Conservation (phyloP, 2,329 filamentous ascomycete species). For the Geosmithia morbida region DNA sequence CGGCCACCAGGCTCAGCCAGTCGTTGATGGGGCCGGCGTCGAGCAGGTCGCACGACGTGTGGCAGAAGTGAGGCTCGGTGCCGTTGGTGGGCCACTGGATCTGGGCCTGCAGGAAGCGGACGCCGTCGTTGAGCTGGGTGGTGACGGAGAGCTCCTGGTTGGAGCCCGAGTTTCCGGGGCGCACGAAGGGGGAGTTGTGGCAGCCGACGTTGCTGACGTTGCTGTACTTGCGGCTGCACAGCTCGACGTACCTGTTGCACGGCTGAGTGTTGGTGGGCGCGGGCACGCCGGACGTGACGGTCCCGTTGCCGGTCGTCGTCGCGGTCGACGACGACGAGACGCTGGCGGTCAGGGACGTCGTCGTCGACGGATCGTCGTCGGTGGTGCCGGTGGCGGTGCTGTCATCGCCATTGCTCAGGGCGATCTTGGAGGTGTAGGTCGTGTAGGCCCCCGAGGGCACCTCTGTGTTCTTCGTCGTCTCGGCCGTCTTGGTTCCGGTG, state of each 20-base stretch:
- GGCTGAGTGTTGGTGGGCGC: conserved; percentile 56
- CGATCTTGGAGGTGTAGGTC: conserved; percentile 26
- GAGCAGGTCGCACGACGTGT: conserved; percentile 69
- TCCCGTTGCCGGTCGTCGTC: conserved; percentile 23
- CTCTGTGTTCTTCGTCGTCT: conserved; percentile 19
- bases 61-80: conserved; percentile 58
- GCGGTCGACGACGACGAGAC: conserved; percentile 3
- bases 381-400: conserved; percentile 10
- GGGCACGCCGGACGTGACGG: conserved; percentile 13
- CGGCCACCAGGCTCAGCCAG: conserved; percentile 53
- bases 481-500: conserved; percentile 20
- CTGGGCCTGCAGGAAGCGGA: conserved; percentile 49
- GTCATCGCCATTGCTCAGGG: conserved; percentile 20
- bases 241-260: conserved; percentile 67
- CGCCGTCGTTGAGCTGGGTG: conserved; percentile 63
- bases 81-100: conserved; percentile 46
- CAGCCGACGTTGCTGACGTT: conserved; percentile 68
- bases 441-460: conserved; percentile 30
- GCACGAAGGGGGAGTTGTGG: conserved; percentile 71
- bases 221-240: conserved; percentile 63
- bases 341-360: conserved; percentile 15
- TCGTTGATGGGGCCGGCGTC: conserved; percentile 65
- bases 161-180: conserved; percentile 54
- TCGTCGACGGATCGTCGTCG: conserved; percentile 13
- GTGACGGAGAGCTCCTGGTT: conserved; percentile 59